Conservation (phyloP, 2,329 filamentous ascomycete species). For the Nectriaceae sp. region DNA sequence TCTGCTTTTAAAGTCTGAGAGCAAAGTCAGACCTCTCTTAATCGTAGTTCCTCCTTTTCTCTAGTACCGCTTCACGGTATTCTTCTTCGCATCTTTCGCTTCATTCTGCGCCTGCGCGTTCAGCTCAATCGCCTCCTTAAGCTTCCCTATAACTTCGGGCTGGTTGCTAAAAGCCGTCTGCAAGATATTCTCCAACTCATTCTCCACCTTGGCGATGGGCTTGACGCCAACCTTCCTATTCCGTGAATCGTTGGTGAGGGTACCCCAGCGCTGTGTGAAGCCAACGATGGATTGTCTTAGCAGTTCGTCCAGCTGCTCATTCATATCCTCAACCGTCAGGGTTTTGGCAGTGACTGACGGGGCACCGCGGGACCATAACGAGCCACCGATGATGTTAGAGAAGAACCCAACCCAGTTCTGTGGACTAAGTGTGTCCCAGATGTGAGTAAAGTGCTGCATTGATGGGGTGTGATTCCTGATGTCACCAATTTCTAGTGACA, state of each 20-base stretch:
- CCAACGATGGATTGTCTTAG: constrained; percentile 63
- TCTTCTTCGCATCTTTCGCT: constrained; percentile 38
- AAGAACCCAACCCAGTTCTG: constrained; percentile 62
- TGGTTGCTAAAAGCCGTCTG: constrained; percentile 60
- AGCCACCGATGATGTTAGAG: constrained; percentile 56
- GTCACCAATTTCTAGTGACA: constrained; percentile 89
- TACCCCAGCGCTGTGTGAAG: constrained; percentile 63
- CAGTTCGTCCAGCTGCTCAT: constrained; percentile 65
- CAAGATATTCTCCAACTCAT: constrained; percentile 59
- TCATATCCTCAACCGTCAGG: constrained; percentile 57
- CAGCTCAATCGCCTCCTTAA: constrained; percentile 62
- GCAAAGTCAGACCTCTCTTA: too few species aligned
- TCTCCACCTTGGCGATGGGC: constrained; percentile 54
- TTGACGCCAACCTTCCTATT: constrained; percentile 50
- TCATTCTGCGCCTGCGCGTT: constrained; percentile 56
- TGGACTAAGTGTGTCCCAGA: constrained; percentile 64
- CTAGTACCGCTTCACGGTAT: constrained; percentile 32
- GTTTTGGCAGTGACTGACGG: constrained; percentile 41
- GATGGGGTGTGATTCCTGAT: constrained; percentile 51
- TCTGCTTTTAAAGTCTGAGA: too few species aligned
- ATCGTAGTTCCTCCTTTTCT: constrained; percentile 5
- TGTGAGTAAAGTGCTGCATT: constrained; percentile 64
- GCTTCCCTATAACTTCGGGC: constrained; percentile 58
- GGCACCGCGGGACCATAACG: constrained; percentile 47
- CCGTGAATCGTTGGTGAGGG: constrained; percentile 50